A percentile compares a stretch with the other conserved stretches of the same genome.
Evolutionary conservation across 768 basidiomycete species (phyloP).

Genomic region (Clathrus columnatus): DNA sequence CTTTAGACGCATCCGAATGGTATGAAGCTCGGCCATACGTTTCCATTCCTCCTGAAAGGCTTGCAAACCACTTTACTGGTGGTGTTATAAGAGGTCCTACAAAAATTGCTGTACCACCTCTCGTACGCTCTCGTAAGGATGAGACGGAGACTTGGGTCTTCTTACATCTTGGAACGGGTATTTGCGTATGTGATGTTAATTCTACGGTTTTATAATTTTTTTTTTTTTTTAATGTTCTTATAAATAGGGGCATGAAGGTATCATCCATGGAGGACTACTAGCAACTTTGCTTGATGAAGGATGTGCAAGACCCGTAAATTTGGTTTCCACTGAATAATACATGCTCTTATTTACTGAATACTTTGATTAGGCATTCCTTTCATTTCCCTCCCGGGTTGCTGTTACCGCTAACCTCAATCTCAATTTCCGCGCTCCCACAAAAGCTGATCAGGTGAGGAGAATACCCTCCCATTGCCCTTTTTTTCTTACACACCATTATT

Average conservation of each 20-base stretch:
- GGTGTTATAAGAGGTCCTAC: slow-evolving; percentile 85
- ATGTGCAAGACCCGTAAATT: slow-evolving; percentile 64
- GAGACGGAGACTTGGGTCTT: slow-evolving; percentile 65
- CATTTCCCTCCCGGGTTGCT: slow-evolving; percentile 82
- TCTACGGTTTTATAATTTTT: not conserved
- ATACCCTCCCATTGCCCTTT: not conserved
- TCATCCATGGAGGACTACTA: slow-evolving; percentile 87
- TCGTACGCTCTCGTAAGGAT: slow-evolving; percentile 67
- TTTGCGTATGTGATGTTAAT: slow-evolving; percentile 47
- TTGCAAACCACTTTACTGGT: slow-evolving; percentile 76
- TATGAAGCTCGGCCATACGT: slow-evolving; percentile 73
- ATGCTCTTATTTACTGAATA: not conserved
- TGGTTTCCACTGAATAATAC: not conserved
- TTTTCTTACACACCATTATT: no score
- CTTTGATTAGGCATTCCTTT: slow-evolving; percentile 59
- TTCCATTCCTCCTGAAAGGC: slow-evolving; percentile 57
- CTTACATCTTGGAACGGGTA: slow-evolving; percentile 72
- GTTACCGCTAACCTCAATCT: slow-evolving; percentile 83
- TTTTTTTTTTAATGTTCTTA: slow-evolving; percentile 1
- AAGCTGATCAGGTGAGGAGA: slow-evolving; percentile 69
- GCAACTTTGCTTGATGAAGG: slow-evolving; percentile 86
- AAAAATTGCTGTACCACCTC: slow-evolving; percentile 69
- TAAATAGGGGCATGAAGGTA: slow-evolving; percentile 65
- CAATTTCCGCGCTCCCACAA: slow-evolving; percentile 80
- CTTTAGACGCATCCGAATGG: slow-evolving; percentile 47